Evolutionary conservation across 306 rosid genomes (phyloP).

Genomic region (Fragaria ananassa): DNA sequence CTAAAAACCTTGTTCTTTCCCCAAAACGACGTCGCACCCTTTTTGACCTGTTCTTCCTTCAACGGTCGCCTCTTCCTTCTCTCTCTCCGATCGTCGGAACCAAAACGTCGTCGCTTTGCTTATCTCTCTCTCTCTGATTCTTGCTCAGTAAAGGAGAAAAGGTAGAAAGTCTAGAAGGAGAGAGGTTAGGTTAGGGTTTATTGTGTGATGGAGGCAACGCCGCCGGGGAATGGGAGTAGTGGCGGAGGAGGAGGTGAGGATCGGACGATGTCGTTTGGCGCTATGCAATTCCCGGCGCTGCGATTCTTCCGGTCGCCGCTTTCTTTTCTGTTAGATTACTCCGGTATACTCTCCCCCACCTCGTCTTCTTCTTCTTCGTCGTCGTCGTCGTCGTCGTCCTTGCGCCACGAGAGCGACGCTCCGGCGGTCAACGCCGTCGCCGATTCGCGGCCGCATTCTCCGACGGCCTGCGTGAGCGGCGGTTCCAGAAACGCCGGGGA

Average conservation of each 20-base stretch:
- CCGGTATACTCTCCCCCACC: conserved; percentile 45
- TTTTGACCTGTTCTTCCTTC: conserved; percentile 25
- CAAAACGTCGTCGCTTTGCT: neutral
- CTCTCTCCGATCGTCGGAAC: neutral
- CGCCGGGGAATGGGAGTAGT: conserved; percentile 1
- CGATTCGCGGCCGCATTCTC: conserved; percentile 29
- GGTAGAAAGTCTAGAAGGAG: neutral
- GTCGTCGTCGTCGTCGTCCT: conserved; percentile 13
- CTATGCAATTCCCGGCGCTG: conserved; percentile 40
- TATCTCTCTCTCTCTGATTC: neutral
- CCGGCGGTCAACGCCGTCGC: conserved; percentile 27
- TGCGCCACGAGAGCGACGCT: conserved; percentile 29
- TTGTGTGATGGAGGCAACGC: conserved; percentile 4
- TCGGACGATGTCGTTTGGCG: conserved; percentile 28
- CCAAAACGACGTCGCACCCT: conserved; percentile 1
- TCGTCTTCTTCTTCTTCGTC: conserved; percentile 18
- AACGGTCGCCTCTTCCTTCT: conserved; percentile 7
- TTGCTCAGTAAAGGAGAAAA: neutral
- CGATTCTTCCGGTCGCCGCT: conserved; percentile 50
- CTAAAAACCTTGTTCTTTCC: neutral
- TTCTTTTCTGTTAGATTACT: conserved; percentile 58
- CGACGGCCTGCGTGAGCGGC: conserved; percentile 30
- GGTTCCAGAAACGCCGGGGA: conserved; percentile 38
- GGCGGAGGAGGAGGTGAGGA: neutral
- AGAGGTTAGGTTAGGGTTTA: conserved; percentile 25